Conservation (phyloP, 139 green algal species). For the Chloropicon primus region DNA sequence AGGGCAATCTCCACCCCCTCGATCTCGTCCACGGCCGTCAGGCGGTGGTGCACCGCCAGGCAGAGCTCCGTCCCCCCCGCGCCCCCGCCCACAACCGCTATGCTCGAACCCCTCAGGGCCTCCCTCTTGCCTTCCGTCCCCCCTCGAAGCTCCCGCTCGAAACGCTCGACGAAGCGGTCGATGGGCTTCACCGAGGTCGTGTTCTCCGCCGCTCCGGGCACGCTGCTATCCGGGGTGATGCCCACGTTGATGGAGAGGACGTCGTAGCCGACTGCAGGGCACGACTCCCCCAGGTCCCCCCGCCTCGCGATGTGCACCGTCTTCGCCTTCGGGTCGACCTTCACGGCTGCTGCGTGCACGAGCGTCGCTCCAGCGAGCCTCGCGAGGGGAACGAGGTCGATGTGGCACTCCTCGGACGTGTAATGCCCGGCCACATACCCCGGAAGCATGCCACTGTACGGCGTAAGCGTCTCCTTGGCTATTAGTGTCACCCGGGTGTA, state of each 20-base stretch:
- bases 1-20: background rate
- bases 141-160: conserved; percentile 23
- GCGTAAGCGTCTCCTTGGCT: conserved; percentile 63
- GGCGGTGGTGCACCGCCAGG: conserved; percentile 54
- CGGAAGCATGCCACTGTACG: conserved; percentile 96
- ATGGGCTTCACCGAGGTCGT: conserved; percentile 87
- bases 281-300: background rate
- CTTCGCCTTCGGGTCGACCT: conserved; percentile 18
- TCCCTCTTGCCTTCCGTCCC: background rate
- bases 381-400: conserved; percentile 67
- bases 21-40: conserved; percentile 18
- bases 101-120: background rate
- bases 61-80: conserved; percentile 80
- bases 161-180: conserved; percentile 44
- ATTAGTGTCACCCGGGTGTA: conserved; percentile 62
- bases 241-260: conserved; percentile 81
- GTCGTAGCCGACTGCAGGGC: conserved; percentile 65
- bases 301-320: conserved; percentile 31
- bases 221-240: conserved; percentile 53
- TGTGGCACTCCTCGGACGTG: conserved; percentile 78
- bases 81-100: conserved; percentile 80
- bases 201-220: conserved; percentile 48
- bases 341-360: conserved; percentile 51
- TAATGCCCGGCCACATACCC: conserved; percentile 85
- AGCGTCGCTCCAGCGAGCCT: conserved; percentile 53